Evolutionary conservation across 495 filamentous ascomycete species (phyloP).

Genomic region (Penicillium coffeae): DNA sequence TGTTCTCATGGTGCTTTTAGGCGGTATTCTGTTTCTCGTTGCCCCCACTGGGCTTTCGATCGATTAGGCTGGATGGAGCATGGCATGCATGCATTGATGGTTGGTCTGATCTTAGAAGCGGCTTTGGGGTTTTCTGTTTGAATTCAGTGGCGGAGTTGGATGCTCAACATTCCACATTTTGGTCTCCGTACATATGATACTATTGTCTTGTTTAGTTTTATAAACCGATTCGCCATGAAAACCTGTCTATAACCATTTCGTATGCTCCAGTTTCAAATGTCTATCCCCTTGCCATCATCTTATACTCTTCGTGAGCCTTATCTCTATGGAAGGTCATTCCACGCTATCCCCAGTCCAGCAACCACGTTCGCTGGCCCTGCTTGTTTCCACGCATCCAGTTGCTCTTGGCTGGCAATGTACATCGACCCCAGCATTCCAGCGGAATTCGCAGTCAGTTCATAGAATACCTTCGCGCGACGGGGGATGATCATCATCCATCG

Average conservation of each 20-base stretch:
- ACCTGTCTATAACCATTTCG: neutral
- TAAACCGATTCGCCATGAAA: neutral
- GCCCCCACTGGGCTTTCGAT: neutral
- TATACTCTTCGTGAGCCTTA: too few relatives aligned
- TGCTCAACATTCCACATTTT: neutral
- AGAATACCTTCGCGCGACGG: slow-evolving; percentile 16
- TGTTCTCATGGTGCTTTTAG: neutral
- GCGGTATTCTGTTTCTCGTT: neutral
- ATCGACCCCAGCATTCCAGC: slow-evolving; percentile 40
- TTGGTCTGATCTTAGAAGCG: neutral
- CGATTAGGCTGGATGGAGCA: neutral
- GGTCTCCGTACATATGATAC: neutral
- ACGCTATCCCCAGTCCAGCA: slow-evolving; percentile 18
- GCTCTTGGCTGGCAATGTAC: slow-evolving; percentile 26
- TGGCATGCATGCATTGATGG: neutral
- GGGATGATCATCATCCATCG: slow-evolving; percentile 41
- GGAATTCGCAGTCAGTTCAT: slow-evolving; percentile 31
- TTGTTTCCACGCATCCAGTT: slow-evolving; percentile 28
- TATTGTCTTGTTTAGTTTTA: neutral
- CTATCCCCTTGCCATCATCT: neutral
- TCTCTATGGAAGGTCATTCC: neutral
- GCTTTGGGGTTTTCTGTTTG: neutral
- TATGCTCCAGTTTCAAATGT: neutral
- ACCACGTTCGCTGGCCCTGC: slow-evolving; percentile 20
- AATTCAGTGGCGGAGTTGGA: neutral